These are phyloP conservation scores for Podosphaera fusca DNA, from an alignment of 2,329 filamentous ascomycete genomes.

Conservation along the genomic window DNA sequence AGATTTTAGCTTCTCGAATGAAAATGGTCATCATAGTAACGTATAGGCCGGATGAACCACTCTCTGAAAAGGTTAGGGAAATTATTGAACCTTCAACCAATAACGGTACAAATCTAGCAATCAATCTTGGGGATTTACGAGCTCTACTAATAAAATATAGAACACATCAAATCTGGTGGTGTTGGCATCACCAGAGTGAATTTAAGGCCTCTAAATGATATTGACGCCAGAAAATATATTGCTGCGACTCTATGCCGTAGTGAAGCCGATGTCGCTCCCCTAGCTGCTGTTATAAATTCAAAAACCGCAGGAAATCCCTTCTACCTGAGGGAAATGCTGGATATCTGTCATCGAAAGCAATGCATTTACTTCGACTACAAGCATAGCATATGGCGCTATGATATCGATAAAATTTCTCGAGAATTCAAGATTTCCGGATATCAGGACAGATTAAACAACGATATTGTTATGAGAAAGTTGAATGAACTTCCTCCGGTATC, in stretches of 20 bases:
- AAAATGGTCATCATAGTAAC: slow-evolving; percentile 42
- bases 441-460: slow-evolving; percentile 57
- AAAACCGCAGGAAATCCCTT: slow-evolving; percentile 65
- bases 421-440: slow-evolving; percentile 62
- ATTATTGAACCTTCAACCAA: slow-evolving; percentile 30
- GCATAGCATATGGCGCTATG: slow-evolving; percentile 60
- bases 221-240: slow-evolving; percentile 64
- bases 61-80: slow-evolving; percentile 21
- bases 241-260: slow-evolving; percentile 56
- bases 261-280: slow-evolving; percentile 46
- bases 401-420: slow-evolving; percentile 65
- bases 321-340: slow-evolving; percentile 76
- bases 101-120: slow-evolving; percentile 23
- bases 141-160: slow-evolving; percentile 10
- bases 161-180: slow-evolving; percentile 18
- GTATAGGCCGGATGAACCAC: slow-evolving; percentile 32
- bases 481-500: slow-evolving; percentile 51
- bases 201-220: slow-evolving; percentile 51
- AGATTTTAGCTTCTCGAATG: slow-evolving; percentile 56
- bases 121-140: neutral
- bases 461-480: slow-evolving; percentile 59
- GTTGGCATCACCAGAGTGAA: slow-evolving; percentile 44
- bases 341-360: slow-evolving; percentile 62
- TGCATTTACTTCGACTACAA: slow-evolving; percentile 85
- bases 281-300: slow-evolving; percentile 63